A percentile compares a stretch with the other conserved stretches of the same genome.
Evolutionary conservation across 1,284 basidiomycete species (phyloP).

Genomic region (Veloporphyrellus conicus): DNA sequence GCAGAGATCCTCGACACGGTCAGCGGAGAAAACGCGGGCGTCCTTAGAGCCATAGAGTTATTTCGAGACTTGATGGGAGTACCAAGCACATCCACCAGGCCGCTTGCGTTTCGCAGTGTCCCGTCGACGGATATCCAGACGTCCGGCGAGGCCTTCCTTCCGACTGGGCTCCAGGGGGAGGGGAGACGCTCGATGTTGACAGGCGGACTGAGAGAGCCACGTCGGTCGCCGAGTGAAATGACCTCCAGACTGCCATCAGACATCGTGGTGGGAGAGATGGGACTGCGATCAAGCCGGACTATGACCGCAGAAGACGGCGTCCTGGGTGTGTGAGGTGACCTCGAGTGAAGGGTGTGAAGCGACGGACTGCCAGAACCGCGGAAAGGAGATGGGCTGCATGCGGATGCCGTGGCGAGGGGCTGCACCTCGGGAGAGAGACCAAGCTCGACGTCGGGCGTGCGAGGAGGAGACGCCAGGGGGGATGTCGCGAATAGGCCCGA

Average conservation of each 20-base stretch:
- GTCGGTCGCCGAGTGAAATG: constrained; percentile 23
- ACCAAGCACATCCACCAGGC: constrained; percentile 11
- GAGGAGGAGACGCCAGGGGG: neutral
- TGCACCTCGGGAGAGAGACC: constrained; percentile 2
- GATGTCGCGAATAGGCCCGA: constrained; percentile 19
- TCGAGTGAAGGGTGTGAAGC: constrained; percentile 9
- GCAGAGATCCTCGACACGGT: constrained; percentile 5
- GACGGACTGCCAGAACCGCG: constrained; percentile 2
- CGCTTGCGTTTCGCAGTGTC: constrained; percentile 14
- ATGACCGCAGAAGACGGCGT: constrained; percentile 14
- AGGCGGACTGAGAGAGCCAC: constrained; percentile 10
- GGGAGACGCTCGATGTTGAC: constrained; percentile 20
- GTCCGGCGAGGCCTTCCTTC: constrained; percentile 7
- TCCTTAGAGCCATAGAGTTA: neutral
- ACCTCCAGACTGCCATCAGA: constrained; percentile 26
- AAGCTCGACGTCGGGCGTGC: constrained; percentile 5
- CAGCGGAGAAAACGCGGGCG: neutral
- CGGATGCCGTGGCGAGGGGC: neutral
- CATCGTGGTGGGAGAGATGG: constrained; percentile 22
- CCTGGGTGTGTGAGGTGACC: constrained; percentile 10
- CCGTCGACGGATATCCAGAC: constrained; percentile 29
- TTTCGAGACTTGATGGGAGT: neutral
- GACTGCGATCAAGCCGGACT: constrained; percentile 22
- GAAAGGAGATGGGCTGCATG: constrained; percentile 9
- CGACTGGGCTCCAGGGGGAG: constrained; percentile 32